Base-by-base conservation (phyloP, 768 basidiomycete species). In the Saitozyma sp. region DNA sequence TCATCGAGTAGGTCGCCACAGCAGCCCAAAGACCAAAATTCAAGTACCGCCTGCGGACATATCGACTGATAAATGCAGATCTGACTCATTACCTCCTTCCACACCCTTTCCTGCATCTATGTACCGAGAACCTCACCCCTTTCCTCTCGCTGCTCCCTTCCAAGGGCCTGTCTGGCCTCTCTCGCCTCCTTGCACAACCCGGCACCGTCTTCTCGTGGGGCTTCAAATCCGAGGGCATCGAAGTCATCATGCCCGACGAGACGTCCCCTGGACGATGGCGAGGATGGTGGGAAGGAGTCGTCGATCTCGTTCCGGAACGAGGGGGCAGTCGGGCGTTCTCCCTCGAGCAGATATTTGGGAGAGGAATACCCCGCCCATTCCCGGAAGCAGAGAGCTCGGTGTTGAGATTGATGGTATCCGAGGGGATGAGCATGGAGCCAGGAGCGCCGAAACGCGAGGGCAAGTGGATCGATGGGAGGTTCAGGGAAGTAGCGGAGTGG, bases 101-200 rank as follows among this genome's bases (percentile, higher is more conserved):
- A 11, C 69, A 68, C 41, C 71, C 84, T 89, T 17, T 89, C 89
- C 8, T 90, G 88, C 3, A 88, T 68, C 89, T 97, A n/a, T 99
- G 95, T 75, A 98, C 95, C 6, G 96, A 98, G 76, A 97, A 97
- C 73, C 82, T 98, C 9, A 97, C 95, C 0, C 95, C 96, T 0
- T 96, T 98, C 81, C 84, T 97, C 61, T 92, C 95, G 75, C 86
- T 97, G 9, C 82, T 98, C 1, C 96, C 96, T 0, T 98, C 95
- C 83, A 91, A 96, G 74, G 87, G 90, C 6, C 81, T 84, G 17
- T 91, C 93, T 0, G 94, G 96, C 11, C 83, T 97, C 19, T 90
- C 92, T 0, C 82, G 80, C 14, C 83, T 97, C 20, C 82, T 98
- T 50, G 62, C 74, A 20, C 62, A 71, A 43, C 74, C 74, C 7